Base-by-base conservation (phyloP, 148 eudicot genomes). In the Arctostaphylos glauca region DNA sequence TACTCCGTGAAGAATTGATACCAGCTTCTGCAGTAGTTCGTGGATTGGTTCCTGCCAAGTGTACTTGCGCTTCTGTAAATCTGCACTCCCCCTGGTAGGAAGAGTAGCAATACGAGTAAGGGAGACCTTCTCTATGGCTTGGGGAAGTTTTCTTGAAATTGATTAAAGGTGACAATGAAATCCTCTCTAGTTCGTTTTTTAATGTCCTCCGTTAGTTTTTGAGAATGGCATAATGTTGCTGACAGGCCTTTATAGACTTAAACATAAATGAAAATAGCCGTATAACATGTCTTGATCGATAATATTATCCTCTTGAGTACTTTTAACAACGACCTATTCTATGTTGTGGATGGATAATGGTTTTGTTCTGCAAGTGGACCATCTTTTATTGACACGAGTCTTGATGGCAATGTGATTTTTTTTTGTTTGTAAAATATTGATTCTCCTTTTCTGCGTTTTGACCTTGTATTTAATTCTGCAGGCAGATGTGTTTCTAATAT, bases 401-500 rank as follows among this genome's bases (percentile, higher is more conserved):
- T n/a, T 8, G 70, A 23, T 23, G 44, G 53, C 53, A 46, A 44
- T 46, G 52, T 47, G 13, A 73, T 21, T 19, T 46, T 16, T n/a
- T 58, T 76, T 72, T 38, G 25, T 43, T 13, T 52, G 48, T 21
- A 60, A 16, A 62, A 41, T 21, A 71, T 80, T 55, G 56, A 44
- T 80, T 49, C 14, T 76, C 60, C 52, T 50, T 68, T 79, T 74
- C 43, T 18, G 79, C 70, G 38, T 74, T 13, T 9, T 80, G 23
- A 67, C 1, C 71, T 52, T 74, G 48, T 55, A 15, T 80, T 49
- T 80, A 55, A 83, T 70, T 85, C 80, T 91, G 89, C 92, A 95
- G 98, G 93, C 95, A 14, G 98, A 95, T 81, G 85, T 95, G 14
- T 71, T 85, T 54, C 87, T 91, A 86, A 95, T 95, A 78, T 95